These are phyloP conservation scores for Trapa bicornis DNA, from an alignment of 345 rosid genomes.

Conservation along the genomic window DNA sequence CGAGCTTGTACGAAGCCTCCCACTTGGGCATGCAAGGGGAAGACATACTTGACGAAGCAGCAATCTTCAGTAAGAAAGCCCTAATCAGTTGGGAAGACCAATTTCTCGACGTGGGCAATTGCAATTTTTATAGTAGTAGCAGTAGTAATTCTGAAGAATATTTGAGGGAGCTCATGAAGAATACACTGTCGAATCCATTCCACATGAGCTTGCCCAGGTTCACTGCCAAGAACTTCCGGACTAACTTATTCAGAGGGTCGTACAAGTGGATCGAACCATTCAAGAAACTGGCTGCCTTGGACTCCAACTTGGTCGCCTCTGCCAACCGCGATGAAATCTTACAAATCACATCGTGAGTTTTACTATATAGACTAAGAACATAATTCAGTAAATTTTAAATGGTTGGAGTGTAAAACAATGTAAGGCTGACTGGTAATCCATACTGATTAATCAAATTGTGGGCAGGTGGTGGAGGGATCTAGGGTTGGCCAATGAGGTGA, in stretches of 20 bases:
- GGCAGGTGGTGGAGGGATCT: constrained; percentile 12
- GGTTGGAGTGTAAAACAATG: no score
- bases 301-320: constrained; percentile 2
- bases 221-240: not conserved
- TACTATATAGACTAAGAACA: no score
- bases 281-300: constrained; percentile 7
- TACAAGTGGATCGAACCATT: constrained; percentile 1
- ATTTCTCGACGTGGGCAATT: not conserved
- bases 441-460: not conserved
- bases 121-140: no score
- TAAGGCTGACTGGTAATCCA: no score
- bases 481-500: constrained; percentile 8
- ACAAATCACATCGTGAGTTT: constrained; percentile 5
- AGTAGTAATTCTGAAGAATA: not conserved
- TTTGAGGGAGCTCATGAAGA: constrained; percentile 1
- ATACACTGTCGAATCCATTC: constrained; percentile 6
- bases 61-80: constrained; percentile 8
- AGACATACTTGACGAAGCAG: constrained; percentile 27
- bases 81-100: not conserved
- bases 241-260: not conserved
- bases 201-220: constrained; percentile 11
- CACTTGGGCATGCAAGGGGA: constrained; percentile 38
- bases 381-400: no score
- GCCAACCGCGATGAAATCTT: not conserved
- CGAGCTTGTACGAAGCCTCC: constrained; percentile 43